phyloP scores from a whole-genome alignment of 148 eudicot genomes.

The Spergularia marina region DNA sequence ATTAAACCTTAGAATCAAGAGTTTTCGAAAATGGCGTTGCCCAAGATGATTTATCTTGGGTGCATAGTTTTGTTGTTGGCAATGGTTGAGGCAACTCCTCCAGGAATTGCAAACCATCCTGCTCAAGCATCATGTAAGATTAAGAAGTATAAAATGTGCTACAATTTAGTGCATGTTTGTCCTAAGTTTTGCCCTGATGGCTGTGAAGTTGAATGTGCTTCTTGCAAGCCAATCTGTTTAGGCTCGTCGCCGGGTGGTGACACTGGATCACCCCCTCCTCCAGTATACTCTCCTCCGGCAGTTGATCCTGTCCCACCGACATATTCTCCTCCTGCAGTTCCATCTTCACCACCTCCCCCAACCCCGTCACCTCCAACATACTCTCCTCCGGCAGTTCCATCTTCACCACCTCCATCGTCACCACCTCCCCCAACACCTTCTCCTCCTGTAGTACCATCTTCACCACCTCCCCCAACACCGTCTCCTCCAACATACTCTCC shows the following conservation, averaged over 20 bases:
- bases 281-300: background rate
- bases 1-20: background rate
- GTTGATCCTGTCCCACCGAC: background rate
- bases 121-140: constrained; percentile 40
- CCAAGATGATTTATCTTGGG: constrained; percentile 30
- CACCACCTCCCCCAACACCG: too few species aligned
- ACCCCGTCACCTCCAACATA: background rate
- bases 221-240: constrained; percentile 52
- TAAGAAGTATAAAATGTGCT: constrained; percentile 44
- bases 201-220: constrained; percentile 51
- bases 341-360: background rate
- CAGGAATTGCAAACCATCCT: constrained; percentile 46
- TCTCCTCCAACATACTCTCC: constrained; percentile 3
- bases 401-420: background rate
- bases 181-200: constrained; percentile 57
- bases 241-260: constrained; percentile 5
- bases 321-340: too few species aligned
- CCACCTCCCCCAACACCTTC: background rate
- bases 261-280: background rate
- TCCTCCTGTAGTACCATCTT: background rate
- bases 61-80: constrained; percentile 31
- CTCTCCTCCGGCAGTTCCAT: background rate
- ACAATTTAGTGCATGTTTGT: constrained; percentile 53
- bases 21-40: constrained; percentile 27
- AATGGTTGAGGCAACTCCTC: constrained; percentile 42